Conservation (phyloP, 805 yeast species). For the Alloascoidea africana region DNA sequence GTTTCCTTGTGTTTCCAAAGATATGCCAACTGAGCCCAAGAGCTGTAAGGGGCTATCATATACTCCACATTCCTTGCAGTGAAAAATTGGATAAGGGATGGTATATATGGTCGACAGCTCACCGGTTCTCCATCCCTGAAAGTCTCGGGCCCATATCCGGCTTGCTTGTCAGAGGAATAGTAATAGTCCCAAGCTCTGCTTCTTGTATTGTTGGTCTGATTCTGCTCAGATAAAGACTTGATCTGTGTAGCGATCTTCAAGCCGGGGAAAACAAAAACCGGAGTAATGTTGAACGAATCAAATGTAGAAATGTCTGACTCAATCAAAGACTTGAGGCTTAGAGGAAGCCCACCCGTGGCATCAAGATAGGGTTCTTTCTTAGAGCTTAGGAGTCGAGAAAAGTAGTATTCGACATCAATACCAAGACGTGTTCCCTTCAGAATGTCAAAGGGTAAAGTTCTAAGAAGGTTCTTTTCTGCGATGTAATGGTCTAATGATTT, state of each 20-base stretch:
- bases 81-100: conserved; percentile 43
- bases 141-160: conserved; percentile 13
- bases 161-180: conserved; percentile 20
- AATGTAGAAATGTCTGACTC: conserved; percentile 50
- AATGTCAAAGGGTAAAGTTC: conserved; percentile 45
- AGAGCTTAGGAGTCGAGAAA: conserved; percentile 35
- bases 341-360: conserved; percentile 74
- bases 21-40: conserved; percentile 71
- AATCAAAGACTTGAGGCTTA: conserved; percentile 37
- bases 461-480: conserved; percentile 50
- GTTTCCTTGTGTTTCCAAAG: conserved; percentile 30
- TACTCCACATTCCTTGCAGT: conserved; percentile 41
- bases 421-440: conserved; percentile 60
- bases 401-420: conserved; percentile 71
- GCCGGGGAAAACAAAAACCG: conserved; percentile 70
- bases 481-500: conserved; percentile 52
- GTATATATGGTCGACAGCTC: conserved; percentile 4
- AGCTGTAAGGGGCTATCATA: conserved; percentile 67
- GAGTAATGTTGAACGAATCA: conserved; percentile 48
- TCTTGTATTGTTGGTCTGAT: conserved; percentile 27
- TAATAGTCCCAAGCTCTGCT: conserved; percentile 30
- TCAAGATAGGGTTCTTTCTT: conserved; percentile 56
- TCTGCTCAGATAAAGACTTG: conserved; percentile 12
- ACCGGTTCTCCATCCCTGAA: conserved; percentile 13
- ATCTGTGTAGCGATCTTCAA: conserved; percentile 24